Conservation (phyloP, 2,329 filamentous ascomycete species). For the Graphiopsis chlorocephala region DNA sequence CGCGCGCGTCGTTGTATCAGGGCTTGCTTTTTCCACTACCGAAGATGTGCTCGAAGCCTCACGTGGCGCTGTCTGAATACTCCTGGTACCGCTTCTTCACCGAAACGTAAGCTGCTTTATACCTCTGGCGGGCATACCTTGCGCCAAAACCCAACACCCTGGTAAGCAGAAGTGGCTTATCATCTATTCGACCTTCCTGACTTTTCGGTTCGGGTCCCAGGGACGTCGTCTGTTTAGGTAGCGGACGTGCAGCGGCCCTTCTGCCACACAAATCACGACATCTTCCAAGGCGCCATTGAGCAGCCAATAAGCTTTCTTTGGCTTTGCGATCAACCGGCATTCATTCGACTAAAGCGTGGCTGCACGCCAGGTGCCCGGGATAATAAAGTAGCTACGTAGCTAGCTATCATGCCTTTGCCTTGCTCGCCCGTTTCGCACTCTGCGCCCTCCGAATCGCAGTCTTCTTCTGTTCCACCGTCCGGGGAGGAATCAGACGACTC, state of each 20-base stretch:
- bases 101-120: slow-evolving; percentile 15
- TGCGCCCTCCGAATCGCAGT: slow-evolving; percentile 27
- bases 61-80: slow-evolving; percentile 17
- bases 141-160: background rate
- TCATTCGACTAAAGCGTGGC: background rate
- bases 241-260: slow-evolving; percentile 22
- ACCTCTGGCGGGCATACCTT: background rate
- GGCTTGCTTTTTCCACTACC: background rate
- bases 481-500: slow-evolving; percentile 32
- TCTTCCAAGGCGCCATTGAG: slow-evolving; percentile 13
- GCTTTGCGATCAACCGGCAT: slow-evolving; percentile 7
- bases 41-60: slow-evolving; percentile 1
- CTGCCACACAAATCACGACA: slow-evolving; percentile 8
- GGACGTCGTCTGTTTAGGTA: slow-evolving; percentile 16
- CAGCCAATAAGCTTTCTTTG: slow-evolving; percentile 14
- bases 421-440: slow-evolving; percentile 35
- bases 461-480: slow-evolving; percentile 17
- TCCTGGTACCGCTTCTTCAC: slow-evolving; percentile 29
- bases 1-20: background rate
- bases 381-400: background rate
- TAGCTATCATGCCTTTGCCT: slow-evolving; percentile 25
- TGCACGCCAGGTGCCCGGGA: background rate
- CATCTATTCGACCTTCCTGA: background rate
- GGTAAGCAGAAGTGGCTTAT: background rate
- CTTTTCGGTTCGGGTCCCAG: background rate